Evolutionary conservation across 441 rosid genomes (phyloP).

Genomic region (Populus tomentosa): DNA sequence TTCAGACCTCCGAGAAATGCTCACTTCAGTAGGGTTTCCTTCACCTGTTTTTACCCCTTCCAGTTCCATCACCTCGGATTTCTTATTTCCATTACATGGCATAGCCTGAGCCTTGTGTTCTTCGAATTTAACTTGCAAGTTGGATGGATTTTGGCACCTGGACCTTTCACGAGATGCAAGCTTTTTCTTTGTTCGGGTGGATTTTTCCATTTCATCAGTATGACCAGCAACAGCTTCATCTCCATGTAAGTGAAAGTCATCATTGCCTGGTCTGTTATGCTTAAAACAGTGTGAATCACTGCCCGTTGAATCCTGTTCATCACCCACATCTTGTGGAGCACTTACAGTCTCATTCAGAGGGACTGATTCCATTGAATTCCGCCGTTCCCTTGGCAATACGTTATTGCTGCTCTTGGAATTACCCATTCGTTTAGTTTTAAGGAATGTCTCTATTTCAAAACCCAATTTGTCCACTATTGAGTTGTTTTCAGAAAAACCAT

Average conservation of each 20-base stretch:
- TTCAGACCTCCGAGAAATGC: conserved; percentile 31
- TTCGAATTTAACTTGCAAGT: conserved; percentile 69
- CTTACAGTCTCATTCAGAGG: conserved; percentile 61
- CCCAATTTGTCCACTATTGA: conserved; percentile 56
- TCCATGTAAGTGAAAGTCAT: conserved; percentile 26
- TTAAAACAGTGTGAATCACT: conserved; percentile 84
- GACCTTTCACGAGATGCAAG: conserved; percentile 32
- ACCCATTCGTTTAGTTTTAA: conserved; percentile 45
- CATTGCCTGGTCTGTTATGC: conserved; percentile 53
- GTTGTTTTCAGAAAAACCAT: conserved; percentile 33
- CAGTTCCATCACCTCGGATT: conserved; percentile 23
- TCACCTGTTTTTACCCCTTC: conserved; percentile 30
- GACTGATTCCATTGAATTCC: conserved; percentile 75
- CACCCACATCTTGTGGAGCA: conserved; percentile 51
- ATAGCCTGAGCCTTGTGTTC: conserved; percentile 71
- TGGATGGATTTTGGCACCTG: conserved; percentile 38
- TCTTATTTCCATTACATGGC: conserved; percentile 39
- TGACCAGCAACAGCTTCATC: conserved; percentile 31
- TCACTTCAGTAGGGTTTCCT: conserved; percentile 27
- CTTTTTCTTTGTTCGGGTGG: conserved; percentile 30
- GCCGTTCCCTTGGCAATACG: conserved; percentile 34
- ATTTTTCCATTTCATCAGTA: conserved; percentile 28
- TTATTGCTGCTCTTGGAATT: conserved; percentile 28
- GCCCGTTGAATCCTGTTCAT: conserved; percentile 69
- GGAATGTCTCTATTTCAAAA: conserved; percentile 74